Evolutionary conservation across 1,284 basidiomycete genomes (phyloP).

Genomic region (Leccinum solheimii): DNA sequence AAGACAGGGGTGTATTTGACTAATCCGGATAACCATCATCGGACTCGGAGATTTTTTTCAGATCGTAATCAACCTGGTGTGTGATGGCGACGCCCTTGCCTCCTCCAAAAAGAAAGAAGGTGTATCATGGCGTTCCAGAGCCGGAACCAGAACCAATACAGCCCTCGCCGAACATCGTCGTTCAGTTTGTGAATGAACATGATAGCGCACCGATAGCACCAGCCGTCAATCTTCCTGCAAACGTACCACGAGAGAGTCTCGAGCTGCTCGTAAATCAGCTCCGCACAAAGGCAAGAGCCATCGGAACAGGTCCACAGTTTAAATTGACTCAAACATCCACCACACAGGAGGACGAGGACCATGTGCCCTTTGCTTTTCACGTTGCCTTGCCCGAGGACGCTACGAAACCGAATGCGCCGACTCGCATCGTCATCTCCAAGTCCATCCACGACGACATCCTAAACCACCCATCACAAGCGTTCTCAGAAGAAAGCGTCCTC

Average conservation of each 20-base stretch:
- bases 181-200: conserved; percentile 74
- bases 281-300: neutral
- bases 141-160: conserved; percentile 56
- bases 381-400: conserved; percentile 65
- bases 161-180: conserved; percentile 71
- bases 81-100: conserved; percentile 80
- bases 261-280: neutral
- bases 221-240: conserved; percentile 84
- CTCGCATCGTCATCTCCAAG: conserved; percentile 47
- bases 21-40: neutral
- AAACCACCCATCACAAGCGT: conserved; percentile 53
- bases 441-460: conserved; percentile 75
- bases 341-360: conserved; percentile 66
- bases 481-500: conserved; percentile 80
- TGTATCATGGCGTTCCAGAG: conserved; percentile 71
- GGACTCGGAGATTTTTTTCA: neutral
- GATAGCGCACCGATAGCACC: conserved; percentile 81
- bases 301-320: neutral
- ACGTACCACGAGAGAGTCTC: conserved; percentile 83
- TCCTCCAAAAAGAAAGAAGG: conserved; percentile 82
- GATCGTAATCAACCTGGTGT: conserved; percentile 2
- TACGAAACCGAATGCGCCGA: conserved; percentile 38
- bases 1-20: neutral
- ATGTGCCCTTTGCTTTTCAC: conserved; percentile 90
- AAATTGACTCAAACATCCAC: neutral